Conservation (phyloP, 305 asterid species). For the Fraxinus paxiana region DNA sequence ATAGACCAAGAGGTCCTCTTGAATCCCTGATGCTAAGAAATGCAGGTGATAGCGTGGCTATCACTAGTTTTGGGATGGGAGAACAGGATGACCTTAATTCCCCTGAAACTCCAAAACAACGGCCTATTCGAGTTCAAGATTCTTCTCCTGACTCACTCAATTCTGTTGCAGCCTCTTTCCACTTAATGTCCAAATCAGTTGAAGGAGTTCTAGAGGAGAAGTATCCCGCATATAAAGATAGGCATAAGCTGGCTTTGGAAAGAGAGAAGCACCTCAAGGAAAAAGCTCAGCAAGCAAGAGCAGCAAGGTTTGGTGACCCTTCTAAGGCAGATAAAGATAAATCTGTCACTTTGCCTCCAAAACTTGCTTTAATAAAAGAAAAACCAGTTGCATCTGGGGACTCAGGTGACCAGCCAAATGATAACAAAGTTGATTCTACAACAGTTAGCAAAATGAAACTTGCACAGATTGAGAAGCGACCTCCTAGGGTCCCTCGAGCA, state of each 20-base stretch:
- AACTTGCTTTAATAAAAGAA: slow-evolving; percentile 73
- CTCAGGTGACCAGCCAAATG: slow-evolving; percentile 44
- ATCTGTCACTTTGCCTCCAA: slow-evolving; percentile 62
- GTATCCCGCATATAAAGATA: slow-evolving; percentile 86
- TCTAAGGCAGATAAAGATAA: slow-evolving; percentile 37
- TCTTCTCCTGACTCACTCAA: slow-evolving; percentile 39
- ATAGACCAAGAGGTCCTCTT: slow-evolving; percentile 69
- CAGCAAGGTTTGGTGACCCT: slow-evolving; percentile 65
- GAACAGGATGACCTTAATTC: slow-evolving; percentile 62
- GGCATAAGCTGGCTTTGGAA: slow-evolving; percentile 89
- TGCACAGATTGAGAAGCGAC: slow-evolving; percentile 66
- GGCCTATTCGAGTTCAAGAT: slow-evolving; percentile 29
- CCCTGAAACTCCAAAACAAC: slow-evolving; percentile 46
- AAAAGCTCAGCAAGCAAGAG: slow-evolving; percentile 85
- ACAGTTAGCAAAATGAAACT: slow-evolving; percentile 71
- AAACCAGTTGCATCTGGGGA: slow-evolving; percentile 47
- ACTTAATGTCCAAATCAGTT: slow-evolving; percentile 84
- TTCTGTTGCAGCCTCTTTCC: slow-evolving; percentile 67
- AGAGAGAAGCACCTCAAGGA: slow-evolving; percentile 78
- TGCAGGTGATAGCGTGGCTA: slow-evolving; percentile 73
- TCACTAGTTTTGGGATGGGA: slow-evolving; percentile 68
- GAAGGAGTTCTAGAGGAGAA: slow-evolving; percentile 85
- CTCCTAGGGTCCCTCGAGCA: slow-evolving; percentile 81
- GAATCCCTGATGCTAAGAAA: slow-evolving; percentile 89
- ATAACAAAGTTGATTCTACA: slow-evolving; percentile 45